phyloP scores from a whole-genome alignment of 2,329 filamentous ascomycete genomes.

The Huntiella moniliformis region DNA sequence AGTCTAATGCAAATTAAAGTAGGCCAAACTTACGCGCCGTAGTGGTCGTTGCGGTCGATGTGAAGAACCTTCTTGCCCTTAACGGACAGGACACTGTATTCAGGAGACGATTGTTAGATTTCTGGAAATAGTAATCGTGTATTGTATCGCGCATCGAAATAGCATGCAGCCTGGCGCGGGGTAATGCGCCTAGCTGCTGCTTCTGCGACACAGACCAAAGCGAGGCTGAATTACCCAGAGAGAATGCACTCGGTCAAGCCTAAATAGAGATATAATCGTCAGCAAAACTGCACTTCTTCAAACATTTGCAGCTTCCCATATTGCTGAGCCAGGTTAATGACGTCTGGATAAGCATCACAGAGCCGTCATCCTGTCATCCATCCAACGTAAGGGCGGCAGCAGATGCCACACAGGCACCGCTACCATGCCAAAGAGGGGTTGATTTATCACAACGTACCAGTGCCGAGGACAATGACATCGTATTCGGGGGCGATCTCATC shows the following conservation, averaged over 20 bases:
- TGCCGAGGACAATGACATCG: slow-evolving; percentile 96
- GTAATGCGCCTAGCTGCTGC: neutral
- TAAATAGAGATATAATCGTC: slow-evolving; percentile 22
- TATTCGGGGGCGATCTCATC: slow-evolving; percentile 97
- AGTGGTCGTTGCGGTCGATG: slow-evolving; percentile 96
- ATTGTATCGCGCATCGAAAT: neutral
- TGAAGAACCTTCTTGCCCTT: slow-evolving; percentile 99
- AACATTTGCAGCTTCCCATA: too few relatives aligned
- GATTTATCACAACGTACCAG: slow-evolving; percentile 41
- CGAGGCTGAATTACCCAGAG: slow-evolving; percentile 51
- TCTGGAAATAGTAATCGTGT: neutral
- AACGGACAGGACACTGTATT: slow-evolving; percentile 69
- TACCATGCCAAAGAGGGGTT: neutral
- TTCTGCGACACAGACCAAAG: neutral
- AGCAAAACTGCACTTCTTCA: slow-evolving; percentile 11
- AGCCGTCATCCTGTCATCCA: neutral
- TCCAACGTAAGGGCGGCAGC: neutral
- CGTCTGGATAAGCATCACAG: neutral
- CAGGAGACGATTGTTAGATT: slow-evolving; percentile 2
- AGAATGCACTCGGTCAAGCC: slow-evolving; percentile 98
- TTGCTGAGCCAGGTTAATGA: neutral
- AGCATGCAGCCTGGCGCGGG: neutral
- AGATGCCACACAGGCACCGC: neutral
- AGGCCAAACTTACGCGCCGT: slow-evolving; percentile 59
- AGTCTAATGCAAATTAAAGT: slow-evolving; percentile 14